Evolutionary conservation across 2,329 filamentous ascomycete species (phyloP), one percentile per base, ranked within the genome.

Genomic region (Monilinia polystroma): DNA sequence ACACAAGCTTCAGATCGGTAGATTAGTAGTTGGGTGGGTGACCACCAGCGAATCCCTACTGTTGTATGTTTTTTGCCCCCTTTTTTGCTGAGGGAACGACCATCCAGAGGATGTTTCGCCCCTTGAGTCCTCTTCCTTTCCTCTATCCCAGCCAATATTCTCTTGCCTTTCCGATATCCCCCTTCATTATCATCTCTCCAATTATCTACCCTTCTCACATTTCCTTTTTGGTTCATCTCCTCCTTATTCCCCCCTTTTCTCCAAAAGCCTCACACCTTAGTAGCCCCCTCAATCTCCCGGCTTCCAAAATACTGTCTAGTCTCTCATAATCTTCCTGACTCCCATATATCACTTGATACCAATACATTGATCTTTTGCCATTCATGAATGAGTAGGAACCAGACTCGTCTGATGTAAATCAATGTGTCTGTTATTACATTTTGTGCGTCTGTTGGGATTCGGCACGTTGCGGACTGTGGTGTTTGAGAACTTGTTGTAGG

Each of bases 261-360:
- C 14, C 12, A 59, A 59, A 59, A 49, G 35, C 26, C 20, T 49
- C 43, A 35, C 12, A 59, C 4, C 18, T 18, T 3, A 59, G 32
- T 2, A 41, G 41, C 8, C 3, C 43, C 29, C 57, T 59, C 4
- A 59, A 35, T 7, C 57, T 59, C 4, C 26, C 43, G 3, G 32
- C 57, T 20, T 59, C 57, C 12, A 59, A 23, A 18, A 59, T 6
- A 4, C 56, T 26, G 47, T 59, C 56, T 12, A 47, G 56, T 35
- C 56, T 32, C 43, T 59, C 41, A n/a, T 59, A 26, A 6, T 23
- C 43, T 7, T 35, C 20, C 10, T 49, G 57, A 18, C 20, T 59
- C 3, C 41, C 20, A 49, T 59, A 59, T 35, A 32, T 59, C 20
- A 59, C 57, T 47, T 59, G 32, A 4, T 59, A 35, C 12, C 29